Evolutionary conservation across 768 basidiomycete genomes (phyloP).

Genomic region (Pleurotus sapidus): DNA sequence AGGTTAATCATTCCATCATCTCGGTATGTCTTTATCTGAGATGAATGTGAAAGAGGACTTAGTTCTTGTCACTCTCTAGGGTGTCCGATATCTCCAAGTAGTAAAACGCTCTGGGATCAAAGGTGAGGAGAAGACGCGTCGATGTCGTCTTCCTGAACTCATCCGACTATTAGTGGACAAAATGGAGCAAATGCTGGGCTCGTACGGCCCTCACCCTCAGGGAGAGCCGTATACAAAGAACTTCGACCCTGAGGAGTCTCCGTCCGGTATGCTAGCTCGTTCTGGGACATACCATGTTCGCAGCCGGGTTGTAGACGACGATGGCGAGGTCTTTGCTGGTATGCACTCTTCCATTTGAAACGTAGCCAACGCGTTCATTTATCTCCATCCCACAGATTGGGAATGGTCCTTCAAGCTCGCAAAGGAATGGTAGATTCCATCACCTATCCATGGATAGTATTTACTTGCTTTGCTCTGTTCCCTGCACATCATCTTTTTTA

Average conservation of each 20-base stretch:
- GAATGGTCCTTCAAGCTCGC: slow-evolving; percentile 90
- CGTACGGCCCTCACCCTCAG: slow-evolving; percentile 74
- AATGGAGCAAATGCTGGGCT: slow-evolving; percentile 92
- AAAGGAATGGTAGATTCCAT: slow-evolving; percentile 77
- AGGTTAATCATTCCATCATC: slow-evolving; percentile 87
- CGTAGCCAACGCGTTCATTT: neutral
- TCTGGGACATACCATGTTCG: slow-evolving; percentile 73
- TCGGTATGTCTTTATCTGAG: slow-evolving; percentile 45
- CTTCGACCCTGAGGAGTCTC: slow-evolving; percentile 70
- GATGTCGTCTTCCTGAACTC: slow-evolving; percentile 5
- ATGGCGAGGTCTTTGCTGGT: slow-evolving; percentile 79
- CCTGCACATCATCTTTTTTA: slow-evolving; percentile 12
- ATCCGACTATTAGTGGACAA: slow-evolving; percentile 68
- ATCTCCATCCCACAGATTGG: slow-evolving; percentile 48
- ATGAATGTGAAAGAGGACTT: neutral
- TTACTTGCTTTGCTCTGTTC: slow-evolving; percentile 11
- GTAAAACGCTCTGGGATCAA: slow-evolving; percentile 78
- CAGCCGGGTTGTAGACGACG: slow-evolving; percentile 88
- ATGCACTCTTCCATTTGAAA: slow-evolving; percentile 19
- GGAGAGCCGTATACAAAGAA: slow-evolving; percentile 70
- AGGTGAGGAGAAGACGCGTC: slow-evolving; percentile 38
- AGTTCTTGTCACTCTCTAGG: slow-evolving; percentile 36
- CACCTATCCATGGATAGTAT: slow-evolving; percentile 10
- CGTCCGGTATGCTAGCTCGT: slow-evolving; percentile 82
- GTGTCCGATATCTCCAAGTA: slow-evolving; percentile 83